phyloP scores from a whole-genome alignment of 2,329 filamentous ascomycete species.

The Colletotrichum musae region DNA sequence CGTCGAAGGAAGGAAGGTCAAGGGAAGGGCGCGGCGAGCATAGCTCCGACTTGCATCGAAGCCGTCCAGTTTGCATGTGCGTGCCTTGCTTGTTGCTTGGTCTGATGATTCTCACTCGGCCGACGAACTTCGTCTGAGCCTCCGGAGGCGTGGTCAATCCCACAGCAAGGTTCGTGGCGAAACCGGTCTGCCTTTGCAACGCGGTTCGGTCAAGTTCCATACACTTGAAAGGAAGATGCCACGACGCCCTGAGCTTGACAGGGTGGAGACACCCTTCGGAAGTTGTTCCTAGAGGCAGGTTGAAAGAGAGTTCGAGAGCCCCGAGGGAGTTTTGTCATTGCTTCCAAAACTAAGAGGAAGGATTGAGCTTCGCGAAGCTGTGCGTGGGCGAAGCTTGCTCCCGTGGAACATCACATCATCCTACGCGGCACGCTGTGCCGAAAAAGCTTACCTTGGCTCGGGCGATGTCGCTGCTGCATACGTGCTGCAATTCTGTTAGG shows the following conservation, averaged over 20 bases:
- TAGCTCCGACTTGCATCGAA: slow-evolving; percentile 16
- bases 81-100: neutral
- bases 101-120: slow-evolving; percentile 10
- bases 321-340: no score
- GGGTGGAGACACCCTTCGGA: no score
- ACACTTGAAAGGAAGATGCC: no score
- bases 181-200: neutral
- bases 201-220: neutral
- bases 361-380: neutral
- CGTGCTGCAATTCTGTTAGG: neutral
- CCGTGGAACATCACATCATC: neutral
- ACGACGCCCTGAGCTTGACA: no score
- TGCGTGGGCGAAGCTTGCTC: slow-evolving; percentile 1
- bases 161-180: neutral
- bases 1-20: slow-evolving; percentile 17
- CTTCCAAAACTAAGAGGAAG: neutral
- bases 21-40: neutral
- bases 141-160: neutral
- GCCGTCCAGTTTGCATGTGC: slow-evolving; percentile 27
- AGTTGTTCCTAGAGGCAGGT: no score
- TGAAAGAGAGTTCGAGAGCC: no score
- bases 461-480: neutral
- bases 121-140: slow-evolving; percentile 16
- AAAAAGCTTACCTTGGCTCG: slow-evolving; percentile 4
- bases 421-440: slow-evolving; percentile 11